A percentile compares a stretch with the other conserved stretches of the same genome.
phyloP scores from a whole-genome alignment of 2,329 filamentous ascomycete species.

The Atkinsonella hypoxylon region DNA sequence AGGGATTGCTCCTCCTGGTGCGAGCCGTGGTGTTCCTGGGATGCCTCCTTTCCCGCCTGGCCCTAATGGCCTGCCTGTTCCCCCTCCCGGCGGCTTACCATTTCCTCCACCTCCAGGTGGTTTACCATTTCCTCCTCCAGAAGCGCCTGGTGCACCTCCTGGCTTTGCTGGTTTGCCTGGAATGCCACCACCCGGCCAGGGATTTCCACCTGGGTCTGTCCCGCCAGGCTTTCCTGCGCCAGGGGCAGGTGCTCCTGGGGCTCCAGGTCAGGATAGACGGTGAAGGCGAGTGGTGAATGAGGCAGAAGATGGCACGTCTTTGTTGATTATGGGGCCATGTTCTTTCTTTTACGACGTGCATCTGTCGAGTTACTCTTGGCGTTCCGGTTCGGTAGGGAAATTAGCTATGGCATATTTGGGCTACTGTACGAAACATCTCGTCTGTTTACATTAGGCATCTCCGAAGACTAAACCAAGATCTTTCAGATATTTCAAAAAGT shows the following conservation, averaged over 20 bases:
- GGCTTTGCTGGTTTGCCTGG: slow-evolving; percentile 23
- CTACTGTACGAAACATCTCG: background rate
- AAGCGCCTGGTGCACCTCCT: slow-evolving; percentile 16
- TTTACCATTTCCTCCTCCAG: slow-evolving; percentile 28
- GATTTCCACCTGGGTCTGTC: slow-evolving; percentile 27
- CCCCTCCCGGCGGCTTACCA: slow-evolving; percentile 22
- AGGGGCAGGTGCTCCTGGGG: slow-evolving; percentile 10
- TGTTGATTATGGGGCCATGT: background rate
- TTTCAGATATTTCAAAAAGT: no score
- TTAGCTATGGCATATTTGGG: background rate
- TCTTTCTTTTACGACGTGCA: slow-evolving; percentile 12
- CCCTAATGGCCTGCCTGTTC: slow-evolving; percentile 25
- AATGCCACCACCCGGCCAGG: slow-evolving; percentile 29
- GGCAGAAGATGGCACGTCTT: background rate
- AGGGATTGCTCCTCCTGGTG: slow-evolving; percentile 30
- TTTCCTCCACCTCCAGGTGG: slow-evolving; percentile 29
- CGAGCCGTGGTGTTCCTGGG: slow-evolving; percentile 34
- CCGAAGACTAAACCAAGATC: background rate
- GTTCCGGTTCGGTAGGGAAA: slow-evolving; percentile 13
- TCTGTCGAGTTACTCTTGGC: slow-evolving; percentile 19
- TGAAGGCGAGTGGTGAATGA: slow-evolving; percentile 11
- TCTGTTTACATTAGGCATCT: background rate
- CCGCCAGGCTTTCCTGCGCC: slow-evolving; percentile 15
- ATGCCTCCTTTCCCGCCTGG: slow-evolving; percentile 33
- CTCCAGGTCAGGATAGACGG: slow-evolving; percentile 28